These are phyloP conservation scores for Pseudogymnoascus sp. DNA, from an alignment of 2,329 filamentous ascomycete genomes.

Conservation along the genomic window DNA sequence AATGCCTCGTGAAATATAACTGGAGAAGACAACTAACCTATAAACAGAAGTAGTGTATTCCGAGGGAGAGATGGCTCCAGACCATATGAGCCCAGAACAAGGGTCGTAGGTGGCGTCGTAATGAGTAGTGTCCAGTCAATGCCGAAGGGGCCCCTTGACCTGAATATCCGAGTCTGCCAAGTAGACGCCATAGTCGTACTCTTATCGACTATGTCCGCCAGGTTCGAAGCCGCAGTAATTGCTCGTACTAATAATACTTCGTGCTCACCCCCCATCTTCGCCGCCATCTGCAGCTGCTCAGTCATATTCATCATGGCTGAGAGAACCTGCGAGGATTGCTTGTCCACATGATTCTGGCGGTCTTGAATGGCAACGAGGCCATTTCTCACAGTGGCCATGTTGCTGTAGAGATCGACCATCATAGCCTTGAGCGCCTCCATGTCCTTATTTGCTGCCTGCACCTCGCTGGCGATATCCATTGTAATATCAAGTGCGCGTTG, in stretches of 20 bases:
- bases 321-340: not conserved
- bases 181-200: not conserved
- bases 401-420: not conserved
- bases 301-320: conserved; percentile 6
- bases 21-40: not conserved
- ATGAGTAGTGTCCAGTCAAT: not conserved
- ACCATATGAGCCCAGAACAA: conserved; percentile 1
- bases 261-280: not conserved
- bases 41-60: not conserved
- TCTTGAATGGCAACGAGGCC: conserved; percentile 1
- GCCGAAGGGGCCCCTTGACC: not conserved
- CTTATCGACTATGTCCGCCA: not conserved
- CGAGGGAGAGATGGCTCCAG: not conserved
- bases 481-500: not conserved
- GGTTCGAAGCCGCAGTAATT: not conserved
- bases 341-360: conserved; percentile 1
- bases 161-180: not conserved
- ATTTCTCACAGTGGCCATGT: not conserved
- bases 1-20: not conserved
- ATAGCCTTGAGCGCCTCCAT: not conserved
- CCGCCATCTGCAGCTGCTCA: not conserved
- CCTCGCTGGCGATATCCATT: not conserved
- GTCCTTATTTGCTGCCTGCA: conserved; percentile 3
- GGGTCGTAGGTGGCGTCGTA: not conserved
- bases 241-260: not conserved